These are phyloP conservation scores for Sporothrix humicola DNA, from an alignment of 2,329 filamentous ascomycete species.

Conservation along the genomic window DNA sequence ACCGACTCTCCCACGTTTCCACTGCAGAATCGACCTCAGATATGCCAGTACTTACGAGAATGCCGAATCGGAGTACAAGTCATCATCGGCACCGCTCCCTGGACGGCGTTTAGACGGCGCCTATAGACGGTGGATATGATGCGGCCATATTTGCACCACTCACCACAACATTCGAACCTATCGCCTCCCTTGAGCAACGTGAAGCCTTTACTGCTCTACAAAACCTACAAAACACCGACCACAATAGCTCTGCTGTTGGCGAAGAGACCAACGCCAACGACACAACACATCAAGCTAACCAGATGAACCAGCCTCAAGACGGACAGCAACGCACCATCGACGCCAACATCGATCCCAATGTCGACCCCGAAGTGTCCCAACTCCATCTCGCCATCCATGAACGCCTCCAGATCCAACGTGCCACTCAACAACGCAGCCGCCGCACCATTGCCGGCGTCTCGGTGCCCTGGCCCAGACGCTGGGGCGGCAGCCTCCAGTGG, in stretches of 20 bases:
- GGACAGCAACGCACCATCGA: not conserved
- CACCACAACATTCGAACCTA: not conserved
- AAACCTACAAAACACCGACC: not conserved
- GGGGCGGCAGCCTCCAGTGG: constrained; percentile 29
- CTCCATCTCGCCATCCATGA: constrained; percentile 31
- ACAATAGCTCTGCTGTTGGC: too few relatives aligned
- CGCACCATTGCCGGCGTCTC: constrained; percentile 1
- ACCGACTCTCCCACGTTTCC: constrained; percentile 14
- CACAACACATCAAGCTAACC: not conserved
- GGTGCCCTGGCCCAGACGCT: constrained; percentile 28
- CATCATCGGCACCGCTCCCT: constrained; percentile 4
- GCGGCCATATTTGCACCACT: not conserved
- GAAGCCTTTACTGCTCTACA: not conserved
- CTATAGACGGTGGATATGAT: constrained; percentile 12
- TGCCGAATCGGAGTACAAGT: not conserved
- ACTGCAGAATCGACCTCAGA: not conserved
- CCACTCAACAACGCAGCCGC: not conserved
- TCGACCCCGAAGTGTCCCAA: not conserved
- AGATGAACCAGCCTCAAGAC: not conserved
- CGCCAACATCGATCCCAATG: too few relatives aligned
- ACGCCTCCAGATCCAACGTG: not conserved
- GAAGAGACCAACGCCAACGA: not conserved
- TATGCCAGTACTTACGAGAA: not conserved
- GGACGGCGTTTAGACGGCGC: constrained; percentile 22
- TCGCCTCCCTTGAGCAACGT: not conserved